Percentiles rank a stretch among this genome's conserved stretches.
Conservation (phyloP, 345 rosid genomes). For the Acer campestre region DNA sequence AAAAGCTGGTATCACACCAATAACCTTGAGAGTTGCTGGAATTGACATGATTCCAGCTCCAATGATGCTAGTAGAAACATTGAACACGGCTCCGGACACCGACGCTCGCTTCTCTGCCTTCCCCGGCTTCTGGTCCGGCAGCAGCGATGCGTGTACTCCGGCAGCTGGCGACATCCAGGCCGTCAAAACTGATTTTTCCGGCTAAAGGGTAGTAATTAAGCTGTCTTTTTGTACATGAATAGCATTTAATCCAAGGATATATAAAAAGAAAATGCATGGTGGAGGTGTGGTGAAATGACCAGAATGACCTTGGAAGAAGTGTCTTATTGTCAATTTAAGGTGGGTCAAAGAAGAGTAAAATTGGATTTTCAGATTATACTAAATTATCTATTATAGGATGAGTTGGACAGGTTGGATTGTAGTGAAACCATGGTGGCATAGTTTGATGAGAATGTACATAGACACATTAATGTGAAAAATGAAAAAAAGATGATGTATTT, state of each 20-base stretch:
- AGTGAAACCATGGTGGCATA: neutral
- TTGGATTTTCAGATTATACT: neutral
- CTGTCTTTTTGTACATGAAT: slow-evolving; percentile 36
- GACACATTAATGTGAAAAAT: neutral
- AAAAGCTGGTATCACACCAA: slow-evolving; percentile 82
- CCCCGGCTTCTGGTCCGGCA: slow-evolving; percentile 43
- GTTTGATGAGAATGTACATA: neutral
- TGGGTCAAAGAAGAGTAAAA: slow-evolving; percentile 12
- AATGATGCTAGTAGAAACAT: slow-evolving; percentile 76
- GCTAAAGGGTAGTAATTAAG: neutral
- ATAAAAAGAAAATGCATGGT: neutral
- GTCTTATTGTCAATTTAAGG: neutral
- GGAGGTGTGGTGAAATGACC: slow-evolving; percentile 14
- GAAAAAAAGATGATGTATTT: slow-evolving; percentile 12
- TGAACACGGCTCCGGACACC: slow-evolving; percentile 79
- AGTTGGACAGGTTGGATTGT: slow-evolving; percentile 10
- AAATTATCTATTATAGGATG: too few relatives aligned
- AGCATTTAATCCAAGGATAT: neutral
- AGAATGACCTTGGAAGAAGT: slow-evolving; percentile 3
- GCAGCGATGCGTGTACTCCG: slow-evolving; percentile 47
- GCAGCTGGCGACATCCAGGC: slow-evolving; percentile 50
- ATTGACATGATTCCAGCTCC: slow-evolving; percentile 97
- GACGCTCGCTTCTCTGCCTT: slow-evolving; percentile 43
- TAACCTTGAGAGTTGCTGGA: slow-evolving; percentile 80
- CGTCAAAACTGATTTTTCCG: neutral